Evolutionary conservation across 116 monocot genomes (phyloP).

Genomic region (Papilionanthe hybrid): DNA sequence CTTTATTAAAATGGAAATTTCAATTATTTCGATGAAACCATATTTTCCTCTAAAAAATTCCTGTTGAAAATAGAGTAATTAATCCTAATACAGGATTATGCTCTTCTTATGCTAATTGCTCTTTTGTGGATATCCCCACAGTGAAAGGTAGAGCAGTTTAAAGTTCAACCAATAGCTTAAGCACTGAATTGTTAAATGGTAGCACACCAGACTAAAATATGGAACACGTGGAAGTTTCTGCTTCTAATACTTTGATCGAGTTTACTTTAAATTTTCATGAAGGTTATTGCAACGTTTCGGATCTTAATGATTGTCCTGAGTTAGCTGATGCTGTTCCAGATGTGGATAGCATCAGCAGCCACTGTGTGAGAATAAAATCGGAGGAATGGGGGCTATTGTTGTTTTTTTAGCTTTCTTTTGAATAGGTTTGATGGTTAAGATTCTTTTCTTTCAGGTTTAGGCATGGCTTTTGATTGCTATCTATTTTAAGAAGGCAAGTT

Average conservation of each 20-base stretch:
- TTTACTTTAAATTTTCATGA: constrained; percentile 59
- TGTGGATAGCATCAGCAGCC: constrained; percentile 77
- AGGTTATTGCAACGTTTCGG: constrained; percentile 71
- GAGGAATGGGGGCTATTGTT: constrained; percentile 77
- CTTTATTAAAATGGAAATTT: too few relatives aligned
- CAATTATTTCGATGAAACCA: too few relatives aligned
- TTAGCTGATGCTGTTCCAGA: constrained; percentile 70
- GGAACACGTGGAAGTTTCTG: constrained; percentile 20
- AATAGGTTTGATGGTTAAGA: too few relatives aligned
- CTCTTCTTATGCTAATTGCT: not conserved
- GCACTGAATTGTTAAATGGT: constrained; percentile 6
- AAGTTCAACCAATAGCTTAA: not conserved
- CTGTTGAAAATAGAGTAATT: too few relatives aligned
- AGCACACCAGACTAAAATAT: not conserved
- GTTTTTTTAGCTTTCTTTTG: too few relatives aligned
- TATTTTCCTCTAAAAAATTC: too few relatives aligned
- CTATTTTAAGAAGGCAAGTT: too few relatives aligned
- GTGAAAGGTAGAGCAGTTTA: not conserved
- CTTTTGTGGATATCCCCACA: constrained; percentile 11
- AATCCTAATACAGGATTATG: too few relatives aligned
- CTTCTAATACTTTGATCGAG: constrained; percentile 35
- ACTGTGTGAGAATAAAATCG: constrained; percentile 62
- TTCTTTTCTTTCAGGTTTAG: too few relatives aligned
- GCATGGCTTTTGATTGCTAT: too few relatives aligned
- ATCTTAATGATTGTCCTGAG: constrained; percentile 59